Base-by-base conservation (phyloP, 352 stramenopile genomes). In the Phytophthora vignae region DNA sequence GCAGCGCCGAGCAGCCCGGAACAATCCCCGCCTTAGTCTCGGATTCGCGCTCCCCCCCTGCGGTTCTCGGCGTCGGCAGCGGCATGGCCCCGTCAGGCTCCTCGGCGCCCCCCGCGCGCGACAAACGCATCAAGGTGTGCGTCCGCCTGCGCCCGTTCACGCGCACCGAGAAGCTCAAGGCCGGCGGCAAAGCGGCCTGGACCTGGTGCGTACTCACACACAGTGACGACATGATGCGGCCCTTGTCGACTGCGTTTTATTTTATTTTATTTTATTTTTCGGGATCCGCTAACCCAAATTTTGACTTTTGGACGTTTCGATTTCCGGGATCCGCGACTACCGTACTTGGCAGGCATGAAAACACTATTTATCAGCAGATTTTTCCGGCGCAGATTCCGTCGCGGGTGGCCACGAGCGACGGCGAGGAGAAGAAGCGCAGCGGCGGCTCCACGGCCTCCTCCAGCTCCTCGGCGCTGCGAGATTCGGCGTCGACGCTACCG, bases 331-430 rank as follows among this genome's bases (percentile, higher is more conserved):
- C 33, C 33, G 33, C 33, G 12, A 40, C 33, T 40, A 40, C 33
- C 33, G 33, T 40, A 40, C 33, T 14, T 15, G 9, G 5, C 25
- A 94, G 89, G 89, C 84, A 97, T 52, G 81, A 91, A 49, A 93
- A 95, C 71, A 93, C 78, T 63, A 97, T 98, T 81, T 92, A 92
- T 81, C 91, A 96, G 71, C 85, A 94, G 75, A 93, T 95, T 68
- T 92, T 92, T 69, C 87, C 84, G 2, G 87, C 85, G 50, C 84
- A 87, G 55, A 82, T 87, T 60, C 80, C 77, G 31, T 61, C 77
- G 57, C 77, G 80, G 33, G 64, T 65, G 3, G 21, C 36, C 2
- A 63, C 58, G 4, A 76, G 67, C 21, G 73, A 77, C 19, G 56
- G 53, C 7, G 68, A 77, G 31, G 63, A 79, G 57, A 78, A 76